phyloP scores from a whole-genome alignment of 2,329 filamentous ascomycete genomes.

The Penicillium sclerotiorum region DNA sequence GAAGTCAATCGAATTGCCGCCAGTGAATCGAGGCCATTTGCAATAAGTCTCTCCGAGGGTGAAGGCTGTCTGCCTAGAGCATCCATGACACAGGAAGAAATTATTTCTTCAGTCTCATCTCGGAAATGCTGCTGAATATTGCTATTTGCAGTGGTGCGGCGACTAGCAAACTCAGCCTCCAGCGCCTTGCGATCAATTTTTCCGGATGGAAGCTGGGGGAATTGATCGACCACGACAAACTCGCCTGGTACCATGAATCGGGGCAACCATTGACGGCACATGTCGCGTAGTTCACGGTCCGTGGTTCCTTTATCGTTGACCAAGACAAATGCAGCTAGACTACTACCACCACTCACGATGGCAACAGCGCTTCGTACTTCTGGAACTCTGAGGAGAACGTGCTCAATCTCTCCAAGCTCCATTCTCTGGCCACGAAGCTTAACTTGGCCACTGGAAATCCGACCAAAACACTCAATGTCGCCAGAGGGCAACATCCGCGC shows the following conservation, averaged over 20 bases:
- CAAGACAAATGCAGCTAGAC: conserved; percentile 75
- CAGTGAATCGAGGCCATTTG: conserved; percentile 68
- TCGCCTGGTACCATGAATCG: conserved; percentile 81
- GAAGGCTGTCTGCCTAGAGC: conserved; percentile 45
- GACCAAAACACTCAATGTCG: conserved; percentile 78
- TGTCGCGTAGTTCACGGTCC: conserved; percentile 53
- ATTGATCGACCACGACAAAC: conserved; percentile 62
- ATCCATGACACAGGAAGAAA: conserved; percentile 47
- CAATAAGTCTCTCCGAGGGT: conserved; percentile 50
- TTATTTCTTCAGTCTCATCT: conserved; percentile 29
- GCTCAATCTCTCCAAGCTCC: conserved; percentile 77
- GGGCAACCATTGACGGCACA: conserved; percentile 75
- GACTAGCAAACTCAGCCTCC: conserved; percentile 54
- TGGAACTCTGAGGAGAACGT: conserved; percentile 63
- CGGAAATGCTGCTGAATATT: conserved; percentile 18
- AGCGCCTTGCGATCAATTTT: conserved; percentile 75
- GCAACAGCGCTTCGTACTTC: conserved; percentile 69
- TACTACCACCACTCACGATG: conserved; percentile 65
- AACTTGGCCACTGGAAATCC: conserved; percentile 78
- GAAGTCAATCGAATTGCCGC: conserved; percentile 66
- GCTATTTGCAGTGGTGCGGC: conserved; percentile 23
- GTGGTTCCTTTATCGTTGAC: conserved; percentile 48
- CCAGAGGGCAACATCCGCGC: conserved; percentile 69
- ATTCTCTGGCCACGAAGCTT: conserved; percentile 84
- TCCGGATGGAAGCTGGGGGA: conserved; percentile 79